Base-by-base conservation (phyloP, 352 stramenopile genomes). In the Phytophthora agathidicida region DNA sequence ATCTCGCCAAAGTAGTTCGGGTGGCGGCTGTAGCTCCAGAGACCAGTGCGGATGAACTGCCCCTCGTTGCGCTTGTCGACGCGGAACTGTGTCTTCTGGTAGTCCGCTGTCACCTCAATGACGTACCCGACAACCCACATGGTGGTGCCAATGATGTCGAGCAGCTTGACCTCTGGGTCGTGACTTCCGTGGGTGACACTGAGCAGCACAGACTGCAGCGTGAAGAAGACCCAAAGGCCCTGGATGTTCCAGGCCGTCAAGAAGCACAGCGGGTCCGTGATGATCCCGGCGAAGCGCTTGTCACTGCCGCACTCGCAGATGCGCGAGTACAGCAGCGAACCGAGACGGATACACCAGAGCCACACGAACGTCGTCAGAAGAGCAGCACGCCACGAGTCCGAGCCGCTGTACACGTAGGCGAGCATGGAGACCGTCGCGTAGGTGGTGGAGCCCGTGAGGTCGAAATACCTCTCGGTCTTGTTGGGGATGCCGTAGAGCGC, bases 1-100 rank as follows among this genome's bases (percentile, higher is more conserved):
- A 98, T 93, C 74, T 98, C 94, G 5, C 91, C 91, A 23, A 85
- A 88, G 64, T 98, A 98, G 58, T 98, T 98, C 0, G 93, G 94
- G 80, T 98, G 94, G 31, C 93, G 86, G 48, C 78, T 96, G 57
- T 93, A 96, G 50, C 60, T 51, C 91, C 91, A 98, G 6, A 98
- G 67, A 0, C 90, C 90, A 5, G 54, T 69, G 22, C 75, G 73
- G 44, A 96, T 96, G 55, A 96, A 96, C 58, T 85, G 75, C 44
- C 70, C 77, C 47, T 92, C 79, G 55, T 94, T 93, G 46, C 52
- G 37, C 31, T 68, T 24, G 53, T 91, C 71, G 19, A 49, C 68
- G 14, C 77, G 80, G 64, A 96, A 96, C 52, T 75, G 64, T 17
- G 71, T 88, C 79, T 96, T 96, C 67, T 96, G 88, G 27, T 71